phyloP scores from a whole-genome alignment of 345 rosid species.

The Bruguiera parviflora region DNA sequence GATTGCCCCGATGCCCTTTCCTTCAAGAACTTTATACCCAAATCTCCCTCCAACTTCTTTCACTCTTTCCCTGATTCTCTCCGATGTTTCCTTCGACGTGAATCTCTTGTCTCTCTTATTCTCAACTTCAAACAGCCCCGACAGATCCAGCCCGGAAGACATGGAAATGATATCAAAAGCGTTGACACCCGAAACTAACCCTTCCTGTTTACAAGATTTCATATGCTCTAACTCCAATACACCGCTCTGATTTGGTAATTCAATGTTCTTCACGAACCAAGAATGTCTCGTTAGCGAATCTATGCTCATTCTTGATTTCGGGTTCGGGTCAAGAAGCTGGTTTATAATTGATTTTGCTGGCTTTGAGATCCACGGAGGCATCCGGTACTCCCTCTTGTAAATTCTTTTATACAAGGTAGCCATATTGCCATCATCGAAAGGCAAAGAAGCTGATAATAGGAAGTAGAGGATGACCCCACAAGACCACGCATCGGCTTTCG shows the following conservation, averaged over 20 bases:
- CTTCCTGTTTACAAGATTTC: conserved; percentile 16
- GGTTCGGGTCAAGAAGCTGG: conserved; percentile 77
- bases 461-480: conserved; percentile 78
- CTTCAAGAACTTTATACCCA: conserved; percentile 63
- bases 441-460: conserved; percentile 52
- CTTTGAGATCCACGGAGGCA: conserved; percentile 52
- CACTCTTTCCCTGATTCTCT: conserved; percentile 52
- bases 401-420: conserved; percentile 56
- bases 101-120: conserved; percentile 57
- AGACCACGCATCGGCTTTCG: conserved; percentile 76
- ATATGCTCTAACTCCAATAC: conserved; percentile 26
- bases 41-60: conserved; percentile 56
- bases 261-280: conserved; percentile 55
- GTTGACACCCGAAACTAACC: conserved; percentile 21
- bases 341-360: conserved; percentile 47
- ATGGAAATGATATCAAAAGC: conserved; percentile 79
- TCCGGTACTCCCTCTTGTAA: conserved; percentile 46
- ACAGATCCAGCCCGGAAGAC: conserved; percentile 65
- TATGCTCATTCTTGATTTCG: conserved; percentile 60
- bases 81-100: conserved; percentile 42
- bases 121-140: conserved; percentile 52
- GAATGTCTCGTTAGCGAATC: conserved; percentile 39
- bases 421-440: conserved; percentile 60
- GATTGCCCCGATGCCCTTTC: conserved; percentile 48
- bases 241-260: conserved; percentile 49